Conservation (phyloP, 2,329 filamentous ascomycete species). For the Mycosphaerelloides madeirae region DNA sequence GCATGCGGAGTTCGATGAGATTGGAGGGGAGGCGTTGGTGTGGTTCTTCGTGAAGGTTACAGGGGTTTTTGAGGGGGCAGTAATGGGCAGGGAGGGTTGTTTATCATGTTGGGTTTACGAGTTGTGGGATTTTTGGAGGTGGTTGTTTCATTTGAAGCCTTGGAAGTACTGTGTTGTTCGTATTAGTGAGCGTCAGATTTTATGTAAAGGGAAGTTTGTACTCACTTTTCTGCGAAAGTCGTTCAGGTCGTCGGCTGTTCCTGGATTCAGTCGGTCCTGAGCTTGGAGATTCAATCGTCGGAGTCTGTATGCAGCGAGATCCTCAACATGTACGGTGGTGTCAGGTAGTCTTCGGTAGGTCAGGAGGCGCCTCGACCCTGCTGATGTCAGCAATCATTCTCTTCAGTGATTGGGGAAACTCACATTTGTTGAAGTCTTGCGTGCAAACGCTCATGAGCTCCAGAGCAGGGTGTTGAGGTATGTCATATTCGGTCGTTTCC, state of each 20-base stretch:
- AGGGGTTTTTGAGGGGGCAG: slow-evolving; percentile 3
- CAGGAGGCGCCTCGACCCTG: slow-evolving; percentile 82
- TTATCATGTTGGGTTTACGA: slow-evolving; percentile 8
- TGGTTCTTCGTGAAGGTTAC: slow-evolving; percentile 7
- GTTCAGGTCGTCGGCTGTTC: slow-evolving; percentile 63
- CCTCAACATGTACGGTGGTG: slow-evolving; percentile 41
- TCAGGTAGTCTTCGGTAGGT: slow-evolving; percentile 73
- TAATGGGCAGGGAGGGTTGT: slow-evolving; percentile 2
- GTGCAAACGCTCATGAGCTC: slow-evolving; percentile 71
- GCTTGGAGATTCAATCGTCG: slow-evolving; percentile 20
- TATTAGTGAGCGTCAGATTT: too few species aligned
- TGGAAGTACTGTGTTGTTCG: slow-evolving; percentile 33
- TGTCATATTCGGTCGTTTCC: slow-evolving; percentile 62
- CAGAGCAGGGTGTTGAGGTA: slow-evolving; percentile 72
- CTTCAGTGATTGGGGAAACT: slow-evolving; percentile 21
- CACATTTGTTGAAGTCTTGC: slow-evolving; percentile 87
- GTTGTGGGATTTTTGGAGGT: slow-evolving; percentile 4
- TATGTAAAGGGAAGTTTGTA: too few species aligned
- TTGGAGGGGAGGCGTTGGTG: slow-evolving; percentile 2
- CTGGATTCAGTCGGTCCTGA: slow-evolving; percentile 37
- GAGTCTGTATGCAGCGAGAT: slow-evolving; percentile 24
- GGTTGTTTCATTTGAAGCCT: slow-evolving; percentile 26
- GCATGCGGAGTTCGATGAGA: slow-evolving; percentile 6
- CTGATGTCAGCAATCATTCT: neutral
- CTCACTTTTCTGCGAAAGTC: slow-evolving; percentile 55